These are phyloP conservation scores for Phaeosphaeriaceae sp. DNA, from an alignment of 2,329 filamentous ascomycete species.

Conservation along the genomic window DNA sequence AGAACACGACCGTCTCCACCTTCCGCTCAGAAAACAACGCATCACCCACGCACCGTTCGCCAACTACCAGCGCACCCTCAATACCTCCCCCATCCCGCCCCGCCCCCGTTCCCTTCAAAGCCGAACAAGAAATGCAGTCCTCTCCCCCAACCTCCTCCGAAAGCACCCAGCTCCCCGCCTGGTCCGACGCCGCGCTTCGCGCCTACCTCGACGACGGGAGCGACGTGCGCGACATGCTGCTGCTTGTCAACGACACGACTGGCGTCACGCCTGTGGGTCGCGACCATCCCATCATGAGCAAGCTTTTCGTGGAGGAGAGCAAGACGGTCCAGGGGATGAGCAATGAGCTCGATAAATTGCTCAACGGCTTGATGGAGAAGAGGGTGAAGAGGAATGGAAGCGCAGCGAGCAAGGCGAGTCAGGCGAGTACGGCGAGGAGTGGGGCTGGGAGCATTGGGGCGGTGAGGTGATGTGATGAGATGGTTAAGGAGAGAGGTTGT, in stretches of 20 bases:
- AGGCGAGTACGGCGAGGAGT: conserved; percentile 3
- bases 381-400: conserved; percentile 40
- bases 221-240: conserved; percentile 86
- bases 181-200: conserved; percentile 86
- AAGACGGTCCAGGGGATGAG: conserved; percentile 87
- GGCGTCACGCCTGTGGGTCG: conserved; percentile 78
- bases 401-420: conserved; percentile 14
- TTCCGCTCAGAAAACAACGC: conserved; percentile 24
- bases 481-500: too few relatives aligned
- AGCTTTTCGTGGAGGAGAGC: conserved; percentile 86
- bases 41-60: conserved; percentile 32
- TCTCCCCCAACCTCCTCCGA: conserved; percentile 42
- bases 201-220: conserved; percentile 90
- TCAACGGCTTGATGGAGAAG: conserved; percentile 76
- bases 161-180: conserved; percentile 68
- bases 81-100: conserved; percentile 44
- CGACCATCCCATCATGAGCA: conserved; percentile 84
- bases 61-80: conserved; percentile 17
- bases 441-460: neutral
- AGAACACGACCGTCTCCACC: conserved; percentile 29
- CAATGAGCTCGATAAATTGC: conserved; percentile 85
- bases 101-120: conserved; percentile 41
- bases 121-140: conserved; percentile 16
- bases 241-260: conserved; percentile 91
- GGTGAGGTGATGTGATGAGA: neutral